Base-by-base conservation (phyloP, 169 alveolate species). In the Plasmodium inui region DNA sequence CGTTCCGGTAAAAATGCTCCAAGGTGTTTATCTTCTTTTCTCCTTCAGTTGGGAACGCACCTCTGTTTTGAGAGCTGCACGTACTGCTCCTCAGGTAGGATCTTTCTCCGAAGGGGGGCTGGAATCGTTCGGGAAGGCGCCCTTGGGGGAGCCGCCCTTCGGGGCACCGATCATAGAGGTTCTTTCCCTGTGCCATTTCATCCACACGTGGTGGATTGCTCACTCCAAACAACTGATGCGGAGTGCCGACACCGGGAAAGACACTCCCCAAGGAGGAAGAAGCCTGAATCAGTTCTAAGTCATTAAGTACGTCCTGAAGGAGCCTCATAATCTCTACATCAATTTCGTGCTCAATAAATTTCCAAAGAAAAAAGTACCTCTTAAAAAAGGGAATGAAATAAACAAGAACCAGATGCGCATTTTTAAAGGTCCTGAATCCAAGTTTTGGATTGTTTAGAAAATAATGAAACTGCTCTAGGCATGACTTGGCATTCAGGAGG, bases 311-410 rank as follows among this genome's bases (percentile, higher is more conserved):
- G 14, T 46, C 76, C 50, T 76, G 78, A 26, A 86, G 78, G 14
- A 86, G 34, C 1, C 12, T 76, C 32, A 86, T 86, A 8, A 86
- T 86, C 28, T 86, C 93, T 28, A 32, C 37, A 55, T 86, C 93
- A 1, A 86, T 86, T 86, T 86, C 86, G 28, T 86, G 86, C 1
- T 86, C 93, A 39, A 86, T 86, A 86, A 86, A 86, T 55, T 74
- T 86, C 93, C 93, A 86, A 4, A 86, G 44, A 19, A 86, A 86
- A 86, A n/a, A 86, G 67, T 74, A 86, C 37, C 80, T 86, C 80
- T 86, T 86, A 39, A 86, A 86, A 55, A 86, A 86, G 10, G 93
- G 93, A 22, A 86, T 86, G 26, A 86, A 86, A 76, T 86, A 86
- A 0, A 86, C 86, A 39, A 86, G 22, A 5, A 86, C 71, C 26